Evolutionary conservation across 2,329 filamentous ascomycete genomes (phyloP).

Genomic region (Aplosporella prunicola): DNA sequence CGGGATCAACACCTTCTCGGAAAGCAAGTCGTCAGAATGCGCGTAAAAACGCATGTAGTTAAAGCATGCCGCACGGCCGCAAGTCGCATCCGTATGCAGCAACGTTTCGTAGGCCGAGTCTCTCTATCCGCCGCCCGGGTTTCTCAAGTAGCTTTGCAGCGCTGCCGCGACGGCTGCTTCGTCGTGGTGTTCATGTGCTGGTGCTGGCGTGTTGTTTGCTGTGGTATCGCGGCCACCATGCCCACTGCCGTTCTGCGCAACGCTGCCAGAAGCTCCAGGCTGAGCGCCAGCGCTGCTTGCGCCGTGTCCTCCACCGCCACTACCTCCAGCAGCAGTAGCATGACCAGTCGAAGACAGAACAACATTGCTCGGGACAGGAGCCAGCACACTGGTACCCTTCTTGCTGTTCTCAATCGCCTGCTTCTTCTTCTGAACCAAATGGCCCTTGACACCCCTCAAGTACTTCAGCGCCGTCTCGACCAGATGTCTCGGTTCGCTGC

Average conservation of each 20-base stretch:
- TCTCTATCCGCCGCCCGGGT: too few species aligned
- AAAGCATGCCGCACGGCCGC: too few species aligned
- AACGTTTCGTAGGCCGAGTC: too few species aligned
- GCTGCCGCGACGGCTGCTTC: background rate
- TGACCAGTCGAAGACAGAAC: background rate
- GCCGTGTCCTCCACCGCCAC: too few species aligned
- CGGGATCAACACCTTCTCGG: too few species aligned
- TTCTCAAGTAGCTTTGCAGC: background rate
- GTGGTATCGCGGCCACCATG: background rate
- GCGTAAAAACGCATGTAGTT: too few species aligned
- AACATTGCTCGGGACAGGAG: background rate
- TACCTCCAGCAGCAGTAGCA: too few species aligned
- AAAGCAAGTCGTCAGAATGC: too few species aligned
- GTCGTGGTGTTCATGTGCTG: too few species aligned
- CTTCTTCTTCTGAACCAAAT: slow-evolving; percentile 46
- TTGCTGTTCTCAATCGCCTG: slow-evolving; percentile 20
- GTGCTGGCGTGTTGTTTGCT: background rate
- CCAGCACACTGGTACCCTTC: background rate
- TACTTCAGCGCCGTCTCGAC: slow-evolving; percentile 48
- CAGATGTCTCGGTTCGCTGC: slow-evolving; percentile 45
- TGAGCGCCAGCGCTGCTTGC: too few species aligned
- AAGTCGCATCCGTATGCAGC: too few species aligned
- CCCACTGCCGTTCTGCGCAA: background rate
- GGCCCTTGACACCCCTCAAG: slow-evolving; percentile 46
- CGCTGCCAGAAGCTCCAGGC: too few species aligned